Evolutionary conservation across 1,284 basidiomycete species (phyloP).

Genomic region (Schizophyllum commune): DNA sequence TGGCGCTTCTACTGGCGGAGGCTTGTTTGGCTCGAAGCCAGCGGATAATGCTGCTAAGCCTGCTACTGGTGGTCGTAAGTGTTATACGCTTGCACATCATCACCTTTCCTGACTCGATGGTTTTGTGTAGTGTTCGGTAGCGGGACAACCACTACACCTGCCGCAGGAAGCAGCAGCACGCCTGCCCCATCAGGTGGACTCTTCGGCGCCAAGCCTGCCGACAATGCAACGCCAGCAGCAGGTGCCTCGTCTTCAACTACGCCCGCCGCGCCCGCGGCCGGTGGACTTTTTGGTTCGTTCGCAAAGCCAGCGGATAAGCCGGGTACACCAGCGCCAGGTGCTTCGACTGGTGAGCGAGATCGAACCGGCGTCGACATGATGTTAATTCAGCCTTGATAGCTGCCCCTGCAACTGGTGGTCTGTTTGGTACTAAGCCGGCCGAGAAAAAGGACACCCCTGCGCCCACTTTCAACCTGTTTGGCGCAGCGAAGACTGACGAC

Average conservation of each 20-base stretch:
- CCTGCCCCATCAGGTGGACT: conserved; percentile 8
- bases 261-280: conserved; percentile 10
- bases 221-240: conserved; percentile 2
- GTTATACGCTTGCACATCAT: neutral
- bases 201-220: conserved; percentile 8
- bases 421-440: conserved; percentile 22
- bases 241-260: neutral
- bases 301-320: neutral
- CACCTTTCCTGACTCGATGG: neutral
- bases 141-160: neutral
- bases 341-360: conserved; percentile 11
- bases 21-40: neutral
- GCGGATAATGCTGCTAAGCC: neutral
- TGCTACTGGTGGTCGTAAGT: neutral
- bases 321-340: conserved; percentile 11
- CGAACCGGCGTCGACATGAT: neutral
- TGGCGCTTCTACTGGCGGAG: neutral
- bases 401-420: conserved; percentile 10
- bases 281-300: conserved; percentile 16
- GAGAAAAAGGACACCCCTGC: conserved; percentile 27
- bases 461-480: conserved; percentile 29
- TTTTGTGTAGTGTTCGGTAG: neutral
- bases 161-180: no score
- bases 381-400: neutral
- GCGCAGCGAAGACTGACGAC: conserved; percentile 26